These are phyloP conservation scores for Inga laurina DNA, from an alignment of 306 rosid genomes.

Conservation along the genomic window DNA sequence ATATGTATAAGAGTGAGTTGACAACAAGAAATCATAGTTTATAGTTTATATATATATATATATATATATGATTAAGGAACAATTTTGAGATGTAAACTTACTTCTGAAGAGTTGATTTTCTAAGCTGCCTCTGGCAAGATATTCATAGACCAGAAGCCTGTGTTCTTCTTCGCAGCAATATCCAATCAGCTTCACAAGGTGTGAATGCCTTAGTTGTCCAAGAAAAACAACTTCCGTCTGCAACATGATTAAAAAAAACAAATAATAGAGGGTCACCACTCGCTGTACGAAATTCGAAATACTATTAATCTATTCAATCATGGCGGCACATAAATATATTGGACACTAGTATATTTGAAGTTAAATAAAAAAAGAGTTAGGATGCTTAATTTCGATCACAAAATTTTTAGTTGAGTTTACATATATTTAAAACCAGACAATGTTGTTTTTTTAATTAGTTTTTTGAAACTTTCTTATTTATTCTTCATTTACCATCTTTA, in stretches of 20 bases:
- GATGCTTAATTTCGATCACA: not conserved
- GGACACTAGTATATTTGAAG: not conserved
- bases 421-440: not conserved
- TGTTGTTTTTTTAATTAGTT: not conserved
- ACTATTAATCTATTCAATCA: not conserved
- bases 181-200: conserved; percentile 89
- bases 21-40: too few species aligned
- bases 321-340: not conserved
- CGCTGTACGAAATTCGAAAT: not conserved
- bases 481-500: not conserved
- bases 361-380: not conserved
- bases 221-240: conserved; percentile 93
- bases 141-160: conserved; percentile 78
- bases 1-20: not conserved
- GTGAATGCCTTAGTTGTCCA: conserved; percentile 83
- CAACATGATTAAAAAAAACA: not conserved
- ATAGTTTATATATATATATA: too few species aligned
- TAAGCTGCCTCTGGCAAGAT: conserved; percentile 95
- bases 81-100: conserved; percentile 24
- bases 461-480: not conserved
- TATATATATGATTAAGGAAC: not conserved
- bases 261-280: conserved; percentile 1
- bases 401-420: not conserved
- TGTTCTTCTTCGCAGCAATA: conserved; percentile 97
- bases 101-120: conserved; percentile 94